These are phyloP conservation scores for Boletus subcaerulescens DNA, from an alignment of 768 basidiomycete genomes.

Conservation along the genomic window DNA sequence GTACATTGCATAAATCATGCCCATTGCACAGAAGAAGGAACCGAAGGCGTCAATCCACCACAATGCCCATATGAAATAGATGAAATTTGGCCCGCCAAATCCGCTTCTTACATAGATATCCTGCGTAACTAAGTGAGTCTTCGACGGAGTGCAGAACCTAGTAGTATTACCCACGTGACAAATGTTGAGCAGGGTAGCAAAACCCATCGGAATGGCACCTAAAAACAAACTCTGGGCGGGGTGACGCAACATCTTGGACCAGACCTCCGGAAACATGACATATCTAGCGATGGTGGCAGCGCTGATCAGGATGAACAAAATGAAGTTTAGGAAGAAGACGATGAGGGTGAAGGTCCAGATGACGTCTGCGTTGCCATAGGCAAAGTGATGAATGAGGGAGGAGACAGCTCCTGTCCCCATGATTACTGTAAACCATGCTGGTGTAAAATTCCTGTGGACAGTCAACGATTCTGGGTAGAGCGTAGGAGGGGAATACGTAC, in stretches of 20 bases:
- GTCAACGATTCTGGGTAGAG: neutral
- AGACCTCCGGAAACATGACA: conserved; percentile 38
- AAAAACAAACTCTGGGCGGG: conserved; percentile 46
- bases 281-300: conserved; percentile 40
- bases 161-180: conserved; percentile 30
- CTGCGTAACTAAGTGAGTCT: conserved; percentile 8
- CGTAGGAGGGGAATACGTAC: conserved; percentile 11
- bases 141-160: neutral
- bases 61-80: conserved; percentile 44
- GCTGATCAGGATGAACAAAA: conserved; percentile 37
- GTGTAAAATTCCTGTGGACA: conserved; percentile 41
- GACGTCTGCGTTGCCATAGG: conserved; percentile 37
- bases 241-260: conserved; percentile 45
- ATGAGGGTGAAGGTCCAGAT: conserved; percentile 36
- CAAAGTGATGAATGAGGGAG: conserved; percentile 40
- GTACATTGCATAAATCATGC: conserved; percentile 50
- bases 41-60: conserved; percentile 50
- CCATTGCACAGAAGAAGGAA: conserved; percentile 44
- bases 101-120: conserved; percentile 35
- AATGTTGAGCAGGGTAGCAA: conserved; percentile 42
- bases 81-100: conserved; percentile 35
- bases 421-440: conserved; percentile 45
- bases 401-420: conserved; percentile 47
- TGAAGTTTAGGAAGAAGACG: conserved; percentile 40
- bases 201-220: conserved; percentile 44